These are phyloP conservation scores for Scedosporium apiospermum DNA, from an alignment of 2,329 filamentous ascomycete species.

Conservation along the genomic window DNA sequence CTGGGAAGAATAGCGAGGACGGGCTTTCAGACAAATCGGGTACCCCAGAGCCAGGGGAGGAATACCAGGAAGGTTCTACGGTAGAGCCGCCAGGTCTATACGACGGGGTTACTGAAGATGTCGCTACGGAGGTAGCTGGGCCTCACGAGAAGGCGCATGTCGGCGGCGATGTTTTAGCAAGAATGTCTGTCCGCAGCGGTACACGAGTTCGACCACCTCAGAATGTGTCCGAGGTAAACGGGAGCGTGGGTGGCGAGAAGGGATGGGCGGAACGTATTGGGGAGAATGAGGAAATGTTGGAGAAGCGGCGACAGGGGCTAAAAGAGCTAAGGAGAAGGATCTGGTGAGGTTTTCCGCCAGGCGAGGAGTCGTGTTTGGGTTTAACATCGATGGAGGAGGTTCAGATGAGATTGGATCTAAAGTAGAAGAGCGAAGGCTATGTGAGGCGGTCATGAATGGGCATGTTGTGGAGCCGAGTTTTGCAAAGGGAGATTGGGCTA, in stretches of 20 bases:
- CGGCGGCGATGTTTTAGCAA: constrained; percentile 28
- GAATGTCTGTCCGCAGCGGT: constrained; percentile 26
- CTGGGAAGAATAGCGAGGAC: constrained; percentile 15
- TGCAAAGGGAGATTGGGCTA: constrained; percentile 51
- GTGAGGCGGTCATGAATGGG: constrained; percentile 50
- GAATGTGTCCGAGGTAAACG: constrained; percentile 39
- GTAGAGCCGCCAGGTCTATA: constrained; percentile 25
- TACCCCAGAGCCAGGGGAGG: constrained; percentile 31
- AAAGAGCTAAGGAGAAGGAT: constrained; percentile 37
- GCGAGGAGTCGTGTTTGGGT: constrained; percentile 47
- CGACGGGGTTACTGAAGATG: constrained; percentile 9
- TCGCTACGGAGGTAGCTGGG: constrained; percentile 11
- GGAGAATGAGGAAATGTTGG: constrained; percentile 40
- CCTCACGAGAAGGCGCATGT: constrained; percentile 24
- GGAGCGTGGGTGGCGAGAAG: constrained; percentile 45
- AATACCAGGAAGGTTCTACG: constrained; percentile 34
- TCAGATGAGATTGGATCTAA: background rate
- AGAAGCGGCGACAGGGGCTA: constrained; percentile 39
- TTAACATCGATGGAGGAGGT: constrained; percentile 16
- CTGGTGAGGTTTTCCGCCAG: constrained; percentile 54
- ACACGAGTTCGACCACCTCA: constrained; percentile 25
- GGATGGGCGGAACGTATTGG: constrained; percentile 40
- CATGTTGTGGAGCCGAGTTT: constrained; percentile 50
- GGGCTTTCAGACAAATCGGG: constrained; percentile 18
- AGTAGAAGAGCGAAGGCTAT: constrained; percentile 28